These are phyloP conservation scores for Leptomonas seymouri DNA, from an alignment of 208 protist species.

Conservation along the genomic window DNA sequence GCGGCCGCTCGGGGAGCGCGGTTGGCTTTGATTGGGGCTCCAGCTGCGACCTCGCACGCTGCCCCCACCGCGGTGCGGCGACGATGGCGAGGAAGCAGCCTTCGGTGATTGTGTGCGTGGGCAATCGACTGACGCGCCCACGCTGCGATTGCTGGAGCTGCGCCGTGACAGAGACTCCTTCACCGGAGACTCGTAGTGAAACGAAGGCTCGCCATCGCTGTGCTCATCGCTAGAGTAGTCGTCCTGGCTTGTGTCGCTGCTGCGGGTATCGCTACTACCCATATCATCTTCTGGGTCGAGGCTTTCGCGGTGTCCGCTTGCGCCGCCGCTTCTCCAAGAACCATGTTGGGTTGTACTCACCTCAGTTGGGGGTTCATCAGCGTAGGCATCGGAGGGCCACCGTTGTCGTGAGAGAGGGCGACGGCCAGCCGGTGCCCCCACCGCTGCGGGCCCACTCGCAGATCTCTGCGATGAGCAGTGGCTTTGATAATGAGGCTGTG, in stretches of 20 bases:
- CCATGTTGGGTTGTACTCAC: conserved; percentile 15
- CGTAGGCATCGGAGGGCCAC: conserved; percentile 37
- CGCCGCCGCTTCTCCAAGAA: neutral
- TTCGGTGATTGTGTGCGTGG: neutral
- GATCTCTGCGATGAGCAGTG: neutral
- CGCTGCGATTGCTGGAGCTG: neutral
- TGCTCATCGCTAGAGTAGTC: conserved; percentile 12
- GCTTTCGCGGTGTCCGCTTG: conserved; percentile 13
- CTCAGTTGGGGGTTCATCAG: conserved; percentile 32
- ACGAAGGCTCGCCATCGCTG: conserved; percentile 17
- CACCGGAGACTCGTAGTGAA: conserved; percentile 9
- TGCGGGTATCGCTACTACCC: conserved; percentile 24
- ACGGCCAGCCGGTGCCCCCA: neutral
- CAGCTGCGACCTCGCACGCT: neutral
- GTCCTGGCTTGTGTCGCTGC: conserved; percentile 3
- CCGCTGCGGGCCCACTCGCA: neutral
- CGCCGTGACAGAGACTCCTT: conserved; percentile 6
- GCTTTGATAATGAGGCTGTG: conserved; percentile 27
- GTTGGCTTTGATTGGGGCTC: conserved; percentile 4
- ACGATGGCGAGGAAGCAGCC: neutral
- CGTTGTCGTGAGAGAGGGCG: conserved; percentile 19
- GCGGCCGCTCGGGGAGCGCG: conserved; percentile 1
- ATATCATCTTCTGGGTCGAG: conserved; percentile 38
- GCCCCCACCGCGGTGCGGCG: neutral
- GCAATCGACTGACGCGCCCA: neutral